A percentile compares a stretch with the other conserved stretches of the same genome.
Conservation (phyloP, 148 eudicot genomes). For the Diospyros kaki region DNA sequence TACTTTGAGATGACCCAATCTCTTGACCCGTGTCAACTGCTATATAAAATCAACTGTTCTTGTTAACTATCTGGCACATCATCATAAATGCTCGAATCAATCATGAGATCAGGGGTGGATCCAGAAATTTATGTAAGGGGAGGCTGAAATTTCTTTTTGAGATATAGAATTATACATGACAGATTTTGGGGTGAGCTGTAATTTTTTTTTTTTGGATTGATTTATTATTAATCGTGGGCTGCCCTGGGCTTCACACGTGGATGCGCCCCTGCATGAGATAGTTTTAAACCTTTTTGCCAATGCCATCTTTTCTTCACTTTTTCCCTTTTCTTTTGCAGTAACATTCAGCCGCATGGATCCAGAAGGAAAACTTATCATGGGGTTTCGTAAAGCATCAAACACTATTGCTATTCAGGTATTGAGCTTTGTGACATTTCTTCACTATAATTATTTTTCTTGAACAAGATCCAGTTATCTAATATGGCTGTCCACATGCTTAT, state of each 20-base stretch:
- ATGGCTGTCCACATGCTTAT: conserved; percentile 7
- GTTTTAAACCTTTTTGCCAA: not conserved
- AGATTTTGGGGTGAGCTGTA: no score
- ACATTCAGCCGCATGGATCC: conserved; percentile 96
- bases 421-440: not conserved
- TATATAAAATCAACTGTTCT: not conserved
- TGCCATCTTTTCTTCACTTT: conserved; percentile 1
- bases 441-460: not conserved
- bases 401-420: conserved; percentile 44
- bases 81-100: not conserved
- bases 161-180: no score
- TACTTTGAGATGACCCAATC: not conserved
- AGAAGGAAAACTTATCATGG: conserved; percentile 89
- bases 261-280: no score
- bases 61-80: not conserved
- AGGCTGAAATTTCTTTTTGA: no score
- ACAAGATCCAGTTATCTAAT: not conserved
- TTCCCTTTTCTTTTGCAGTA: conserved; percentile 38
- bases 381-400: conserved; percentile 80
- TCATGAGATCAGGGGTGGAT: not conserved
- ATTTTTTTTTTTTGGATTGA: no score
- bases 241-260: no score
- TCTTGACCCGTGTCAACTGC: not conserved
- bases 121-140: no score
- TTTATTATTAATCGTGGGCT: no score